Evolutionary conservation across 768 basidiomycete genomes (phyloP).

Genomic region (Imleria badia): DNA sequence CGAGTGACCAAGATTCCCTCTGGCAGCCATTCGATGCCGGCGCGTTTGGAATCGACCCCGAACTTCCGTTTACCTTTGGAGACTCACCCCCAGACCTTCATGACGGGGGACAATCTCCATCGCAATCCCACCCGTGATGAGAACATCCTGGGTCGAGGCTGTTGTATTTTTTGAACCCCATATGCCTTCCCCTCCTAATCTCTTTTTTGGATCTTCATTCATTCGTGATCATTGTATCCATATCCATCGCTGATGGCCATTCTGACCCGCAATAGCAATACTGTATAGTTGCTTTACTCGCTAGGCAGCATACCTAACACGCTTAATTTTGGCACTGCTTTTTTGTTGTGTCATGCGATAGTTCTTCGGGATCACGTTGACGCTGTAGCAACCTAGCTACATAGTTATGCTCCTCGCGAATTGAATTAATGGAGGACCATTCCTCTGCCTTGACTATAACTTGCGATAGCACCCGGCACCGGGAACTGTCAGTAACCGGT

Average conservation of each 20-base stretch:
- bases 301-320: constrained; percentile 26
- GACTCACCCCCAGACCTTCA: constrained; percentile 33
- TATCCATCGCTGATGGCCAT: constrained; percentile 24
- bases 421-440: constrained; percentile 4
- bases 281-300: constrained; percentile 26
- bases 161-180: constrained; percentile 8
- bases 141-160: not conserved
- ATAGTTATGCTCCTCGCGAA: constrained; percentile 3
- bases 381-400: constrained; percentile 12
- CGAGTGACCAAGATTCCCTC: constrained; percentile 40
- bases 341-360: constrained; percentile 4
- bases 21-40: constrained; percentile 69
- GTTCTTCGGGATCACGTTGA: not conserved
- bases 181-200: constrained; percentile 13
- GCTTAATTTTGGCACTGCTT: constrained; percentile 25
- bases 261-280: constrained; percentile 20
- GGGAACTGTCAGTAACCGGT: constrained; percentile 14
- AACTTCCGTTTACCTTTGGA: constrained; percentile 64
- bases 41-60: constrained; percentile 75
- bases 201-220: constrained; percentile 3
- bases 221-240: constrained; percentile 30
- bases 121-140: constrained; percentile 26
- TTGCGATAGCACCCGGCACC: not conserved
- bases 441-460: not conserved
- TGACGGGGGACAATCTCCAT: constrained; percentile 30